Conservation (phyloP, 495 filamentous ascomycete species). For the Tuber calosporum region DNA sequence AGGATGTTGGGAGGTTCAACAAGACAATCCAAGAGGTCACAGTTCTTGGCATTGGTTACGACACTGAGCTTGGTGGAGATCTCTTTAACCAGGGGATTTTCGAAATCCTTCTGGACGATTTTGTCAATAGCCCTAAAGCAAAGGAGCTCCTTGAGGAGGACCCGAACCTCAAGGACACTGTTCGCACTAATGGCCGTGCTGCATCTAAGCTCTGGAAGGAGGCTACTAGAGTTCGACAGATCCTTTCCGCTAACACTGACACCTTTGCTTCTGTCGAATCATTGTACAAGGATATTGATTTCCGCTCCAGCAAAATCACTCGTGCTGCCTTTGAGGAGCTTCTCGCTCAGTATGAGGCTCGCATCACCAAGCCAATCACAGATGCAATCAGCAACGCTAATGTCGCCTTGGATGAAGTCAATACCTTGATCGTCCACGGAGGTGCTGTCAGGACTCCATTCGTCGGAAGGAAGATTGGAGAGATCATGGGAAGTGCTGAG, state of each 20-base stretch:
- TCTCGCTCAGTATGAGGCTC: constrained; percentile 58
- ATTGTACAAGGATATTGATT: constrained; percentile 83
- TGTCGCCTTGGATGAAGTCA: constrained; percentile 66
- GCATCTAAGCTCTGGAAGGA: constrained; percentile 87
- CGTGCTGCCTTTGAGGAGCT: constrained; percentile 75
- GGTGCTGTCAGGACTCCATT: constrained; percentile 88
- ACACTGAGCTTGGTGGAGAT: constrained; percentile 83
- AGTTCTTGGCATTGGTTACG: constrained; percentile 80
- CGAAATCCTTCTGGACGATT: constrained; percentile 74
- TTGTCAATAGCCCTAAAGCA: constrained; percentile 62
- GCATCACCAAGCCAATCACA: constrained; percentile 62
- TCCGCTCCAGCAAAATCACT: constrained; percentile 77
- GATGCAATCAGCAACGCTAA: constrained; percentile 67
- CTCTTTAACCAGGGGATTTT: constrained; percentile 78
- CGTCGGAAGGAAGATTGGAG: constrained; percentile 82
- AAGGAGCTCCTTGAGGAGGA: constrained; percentile 58
- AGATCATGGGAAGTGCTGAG: constrained; percentile 57
- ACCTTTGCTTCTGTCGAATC: constrained; percentile 74
- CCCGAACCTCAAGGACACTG: constrained; percentile 45
- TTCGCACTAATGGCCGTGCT: constrained; percentile 72
- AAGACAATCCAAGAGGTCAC: constrained; percentile 93
- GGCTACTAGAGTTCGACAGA: constrained; percentile 75
- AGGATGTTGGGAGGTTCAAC: constrained; percentile 87
- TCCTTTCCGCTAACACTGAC: constrained; percentile 87
- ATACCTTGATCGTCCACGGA: constrained; percentile 88